These are phyloP conservation scores for Mortierella sp. DNA, from an alignment of 371 early-diverging fungal genomes.

Conservation along the genomic window DNA sequence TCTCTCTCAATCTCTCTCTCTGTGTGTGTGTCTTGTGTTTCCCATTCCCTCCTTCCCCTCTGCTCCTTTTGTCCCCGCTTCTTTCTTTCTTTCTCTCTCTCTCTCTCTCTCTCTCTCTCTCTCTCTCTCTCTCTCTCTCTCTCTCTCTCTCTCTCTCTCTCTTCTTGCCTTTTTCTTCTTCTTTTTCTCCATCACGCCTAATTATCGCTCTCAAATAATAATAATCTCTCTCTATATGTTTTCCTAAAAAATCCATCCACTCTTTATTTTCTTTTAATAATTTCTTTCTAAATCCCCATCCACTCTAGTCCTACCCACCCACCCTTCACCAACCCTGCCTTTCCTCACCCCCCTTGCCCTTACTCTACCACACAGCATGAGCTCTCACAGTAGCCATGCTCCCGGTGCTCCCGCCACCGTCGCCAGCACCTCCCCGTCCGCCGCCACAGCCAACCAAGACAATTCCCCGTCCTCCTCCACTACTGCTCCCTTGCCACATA, in stretches of 20 bases:
- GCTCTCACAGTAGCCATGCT: slow-evolving; percentile 8
- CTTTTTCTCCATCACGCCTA: neutral
- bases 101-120: neutral
- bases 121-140: neutral
- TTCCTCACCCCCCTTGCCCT: slow-evolving; percentile 26
- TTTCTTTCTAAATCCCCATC: neutral
- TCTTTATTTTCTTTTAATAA: neutral
- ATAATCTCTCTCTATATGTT: no score
- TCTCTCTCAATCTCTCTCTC: neutral
- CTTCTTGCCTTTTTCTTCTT: neutral
- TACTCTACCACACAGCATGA: slow-evolving; percentile 16
- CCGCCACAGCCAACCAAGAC: neutral
- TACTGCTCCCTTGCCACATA: slow-evolving; percentile 65
- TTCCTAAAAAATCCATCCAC: no score
- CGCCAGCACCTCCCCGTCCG: neutral
- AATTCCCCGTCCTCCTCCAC: neutral
- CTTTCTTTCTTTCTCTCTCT: neutral
- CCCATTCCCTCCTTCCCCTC: neutral
- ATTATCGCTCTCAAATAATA: no score
- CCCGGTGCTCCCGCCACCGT: slow-evolving; percentile 4
- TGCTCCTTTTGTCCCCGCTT: neutral
- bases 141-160: neutral
- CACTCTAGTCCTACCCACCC: neutral
- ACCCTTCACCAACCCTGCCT: slow-evolving; percentile 13
- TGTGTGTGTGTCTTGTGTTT: neutral